Evolutionary conservation across 2,329 filamentous ascomycete species (phyloP).

Genomic region (Beauveria medogensis): DNA sequence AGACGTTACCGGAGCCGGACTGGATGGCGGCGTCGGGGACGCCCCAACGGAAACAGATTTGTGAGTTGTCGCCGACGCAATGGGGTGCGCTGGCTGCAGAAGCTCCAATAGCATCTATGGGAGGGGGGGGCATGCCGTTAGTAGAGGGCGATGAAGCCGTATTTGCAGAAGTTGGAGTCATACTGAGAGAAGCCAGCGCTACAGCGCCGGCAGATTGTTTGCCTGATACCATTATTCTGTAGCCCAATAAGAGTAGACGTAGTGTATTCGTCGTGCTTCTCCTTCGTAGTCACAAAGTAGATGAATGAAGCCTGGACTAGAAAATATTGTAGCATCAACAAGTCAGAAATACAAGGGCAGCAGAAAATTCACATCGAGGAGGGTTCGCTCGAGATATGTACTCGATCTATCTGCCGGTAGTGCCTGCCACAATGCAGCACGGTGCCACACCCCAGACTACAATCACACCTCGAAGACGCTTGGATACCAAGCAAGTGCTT

Average conservation of each 20-base stretch:
- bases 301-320: too few species aligned
- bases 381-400: neutral
- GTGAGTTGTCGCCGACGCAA: slow-evolving; percentile 31
- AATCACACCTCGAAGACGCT: neutral
- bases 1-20: slow-evolving; percentile 46
- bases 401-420: neutral
- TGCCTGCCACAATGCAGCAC: neutral
- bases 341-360: neutral
- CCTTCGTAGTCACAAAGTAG: neutral
- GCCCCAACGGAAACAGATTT: slow-evolving; percentile 49
- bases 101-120: slow-evolving; percentile 8
- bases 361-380: neutral
- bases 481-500: neutral
- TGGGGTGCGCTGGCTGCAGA: slow-evolving; percentile 23
- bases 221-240: neutral
- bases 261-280: neutral
- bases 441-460: neutral
- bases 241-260: too few species aligned
- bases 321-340: too few species aligned
- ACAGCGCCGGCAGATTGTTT: neutral
- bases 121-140: neutral
- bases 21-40: slow-evolving; percentile 42
- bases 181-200: slow-evolving; percentile 10
- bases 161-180: neutral
- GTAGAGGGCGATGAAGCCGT: neutral